Evolutionary conservation across 495 filamentous ascomycete species (phyloP), one percentile per base, ranked within the genome.

Genomic region (Symbiotaphrina buchneri): DNA sequence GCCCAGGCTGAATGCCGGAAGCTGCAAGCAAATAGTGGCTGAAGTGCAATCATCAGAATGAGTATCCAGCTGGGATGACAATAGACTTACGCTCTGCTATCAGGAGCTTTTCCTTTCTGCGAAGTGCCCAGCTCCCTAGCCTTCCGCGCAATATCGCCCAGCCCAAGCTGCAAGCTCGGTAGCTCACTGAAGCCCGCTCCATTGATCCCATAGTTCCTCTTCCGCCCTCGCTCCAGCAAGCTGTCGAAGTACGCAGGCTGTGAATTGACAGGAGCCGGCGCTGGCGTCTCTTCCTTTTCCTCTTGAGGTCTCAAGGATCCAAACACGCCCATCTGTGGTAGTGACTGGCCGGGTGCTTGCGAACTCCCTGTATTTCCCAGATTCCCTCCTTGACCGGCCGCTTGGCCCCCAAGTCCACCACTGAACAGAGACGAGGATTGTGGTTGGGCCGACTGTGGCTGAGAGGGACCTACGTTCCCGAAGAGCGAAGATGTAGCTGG

Each of bases 11-110:
- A 10, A 91, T 67, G 7, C 83, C 82, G n/a, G 82, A 92, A 10
- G 75, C 81, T 21, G 81, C 77, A 21, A 94, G 71, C 26, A 94
- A 62, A 52, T 84, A 90, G 39, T 84, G 81, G 31, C 63, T 67
- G 31, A 33, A 26, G 21, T 1, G 15, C n/a, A 15, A 23, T 16
- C n/a, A 1, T n/a, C 23, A 11, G 10, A 22, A 31, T 11, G 10
- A 7, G 18, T 6, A n/a, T 17, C 2, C 10, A 24, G n/a, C 11
- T 11, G 10, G n/a, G 11, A 31, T 1, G 6, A 10, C 7, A 35
- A 13, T 24, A 8, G 8, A 50, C 63, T 51, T 46, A 68, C 55
- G 78, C 79, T 46, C 69, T 80, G 33, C 66, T 72, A 37, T 70
- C 62, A 7, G 58, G 37, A 5, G 57, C 47, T 26, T 50, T 51